phyloP scores from a whole-genome alignment of 768 basidiomycete species.

The Lactarius sanguifluus region DNA sequence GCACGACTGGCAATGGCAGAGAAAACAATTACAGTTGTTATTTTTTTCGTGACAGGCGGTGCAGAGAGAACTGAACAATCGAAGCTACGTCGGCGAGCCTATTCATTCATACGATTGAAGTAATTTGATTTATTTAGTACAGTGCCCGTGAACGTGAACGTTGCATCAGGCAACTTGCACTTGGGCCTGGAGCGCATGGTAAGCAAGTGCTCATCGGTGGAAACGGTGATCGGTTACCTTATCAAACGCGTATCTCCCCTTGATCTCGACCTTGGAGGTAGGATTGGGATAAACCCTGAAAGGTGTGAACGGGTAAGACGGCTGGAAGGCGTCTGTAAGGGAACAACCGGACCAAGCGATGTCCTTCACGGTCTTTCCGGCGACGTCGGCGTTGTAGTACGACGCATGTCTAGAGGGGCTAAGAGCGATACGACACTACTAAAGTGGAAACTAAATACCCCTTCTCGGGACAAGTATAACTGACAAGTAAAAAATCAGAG shows the following conservation, averaged over 20 bases:
- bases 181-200: neutral
- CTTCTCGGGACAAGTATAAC: conserved; percentile 20
- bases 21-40: too few species aligned
- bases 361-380: conserved; percentile 51
- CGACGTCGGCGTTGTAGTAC: conserved; percentile 60
- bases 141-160: neutral
- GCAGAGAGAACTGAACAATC: neutral
- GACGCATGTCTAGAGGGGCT: conserved; percentile 50
- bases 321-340: neutral
- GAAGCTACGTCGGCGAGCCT: neutral
- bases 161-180: conserved; percentile 11
- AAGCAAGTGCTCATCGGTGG: neutral
- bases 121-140: neutral
- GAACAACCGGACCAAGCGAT: conserved; percentile 57
- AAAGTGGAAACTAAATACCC: conserved; percentile 7
- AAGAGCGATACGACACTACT: neutral
- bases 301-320: neutral
- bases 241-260: conserved; percentile 74
- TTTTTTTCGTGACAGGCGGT: neutral
- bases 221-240: conserved; percentile 46
- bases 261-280: conserved; percentile 58
- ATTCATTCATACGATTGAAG: neutral
- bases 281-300: conserved; percentile 70
- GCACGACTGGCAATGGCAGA: too few species aligned
- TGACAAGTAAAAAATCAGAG: conserved; percentile 5